Conservation (phyloP, 768 basidiomycete genomes). For the Suillus tomentosus region DNA sequence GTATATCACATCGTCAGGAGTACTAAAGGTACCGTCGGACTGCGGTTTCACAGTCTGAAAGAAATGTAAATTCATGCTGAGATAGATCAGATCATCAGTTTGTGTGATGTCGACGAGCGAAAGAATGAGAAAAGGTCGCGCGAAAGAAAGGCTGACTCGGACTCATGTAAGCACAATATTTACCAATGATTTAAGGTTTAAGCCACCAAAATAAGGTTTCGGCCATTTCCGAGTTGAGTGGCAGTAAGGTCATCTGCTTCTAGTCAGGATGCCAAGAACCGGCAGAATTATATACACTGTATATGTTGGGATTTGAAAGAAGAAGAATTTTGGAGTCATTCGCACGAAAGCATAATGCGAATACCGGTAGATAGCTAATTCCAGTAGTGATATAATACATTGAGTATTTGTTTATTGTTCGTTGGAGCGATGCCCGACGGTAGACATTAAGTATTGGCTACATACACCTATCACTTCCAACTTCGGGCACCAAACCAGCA, state of each 20-base stretch:
- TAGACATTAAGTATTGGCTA: background rate
- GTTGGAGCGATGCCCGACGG: no score
- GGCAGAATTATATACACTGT: no score
- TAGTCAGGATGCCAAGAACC: no score
- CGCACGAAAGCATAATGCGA: background rate
- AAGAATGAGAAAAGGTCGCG: background rate
- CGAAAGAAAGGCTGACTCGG: slow-evolving; percentile 10
- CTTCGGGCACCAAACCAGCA: background rate
- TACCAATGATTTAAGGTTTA: no score
- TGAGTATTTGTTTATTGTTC: no score
- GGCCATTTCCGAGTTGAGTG: no score
- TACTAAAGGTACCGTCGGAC: background rate
- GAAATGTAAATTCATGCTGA: slow-evolving; percentile 11
- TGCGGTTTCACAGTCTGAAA: slow-evolving; percentile 22
- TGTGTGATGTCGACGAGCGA: slow-evolving; percentile 11
- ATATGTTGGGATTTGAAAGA: no score
- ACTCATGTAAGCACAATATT: no score
- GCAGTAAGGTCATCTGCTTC: no score
- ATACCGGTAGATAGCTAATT: background rate
- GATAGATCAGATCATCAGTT: background rate
- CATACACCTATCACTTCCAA: background rate
- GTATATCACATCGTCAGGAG: no score
- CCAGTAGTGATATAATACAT: background rate
- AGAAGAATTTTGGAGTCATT: background rate
- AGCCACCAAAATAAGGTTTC: no score